Evolutionary conservation across 108 stramenopile species (phyloP), one percentile per base, ranked within the genome.

Genomic region (Cyclotella cryptica): DNA sequence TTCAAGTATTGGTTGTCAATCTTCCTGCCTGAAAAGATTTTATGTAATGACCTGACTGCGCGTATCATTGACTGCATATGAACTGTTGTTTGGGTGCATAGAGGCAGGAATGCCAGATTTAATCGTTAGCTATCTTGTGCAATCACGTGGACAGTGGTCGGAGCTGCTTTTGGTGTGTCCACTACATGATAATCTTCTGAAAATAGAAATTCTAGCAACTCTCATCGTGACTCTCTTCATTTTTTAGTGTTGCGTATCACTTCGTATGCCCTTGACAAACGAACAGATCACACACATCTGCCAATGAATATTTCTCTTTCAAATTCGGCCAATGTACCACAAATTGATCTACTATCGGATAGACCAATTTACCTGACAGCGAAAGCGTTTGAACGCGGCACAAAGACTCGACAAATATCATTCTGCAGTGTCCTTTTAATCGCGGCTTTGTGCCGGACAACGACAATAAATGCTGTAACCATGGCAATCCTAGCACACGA

Each of bases 251-350:
- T 49, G 47, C 47, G 9, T 49, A 3, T 49, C 9, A 49, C 15
- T n/a, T 49, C 39, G 5, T 40, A n/a, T 41, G 29, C 18, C 10
- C 7, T 29, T 70, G 70, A 35, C 71, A 26, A n/a, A 80, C 71
- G 44, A 85, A 65, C 35, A 73, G 65, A 59, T 84, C 83, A 76
- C 83, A 68, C 41, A 80, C 42, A 43, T 81, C 59, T 19, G 77
- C 83, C 71, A 69, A 63, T 3, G 86, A 84, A 81, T 89, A 94
- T 57, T 78, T 63, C 60, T 75, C 60, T 44, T 83, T 84, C 77
- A 95, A 75, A 71, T 84, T 72, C 30, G 87, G 85, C 96, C 96
- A 97, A 74, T 95, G 94, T 14, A 97, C 96, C 44, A 95, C 74
- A 75, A 97, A 97, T 55, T 85, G 46, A 72, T 97, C 96, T 0